phyloP scores from a whole-genome alignment of 2,329 filamentous ascomycete genomes.

The Penicillium palitans region DNA sequence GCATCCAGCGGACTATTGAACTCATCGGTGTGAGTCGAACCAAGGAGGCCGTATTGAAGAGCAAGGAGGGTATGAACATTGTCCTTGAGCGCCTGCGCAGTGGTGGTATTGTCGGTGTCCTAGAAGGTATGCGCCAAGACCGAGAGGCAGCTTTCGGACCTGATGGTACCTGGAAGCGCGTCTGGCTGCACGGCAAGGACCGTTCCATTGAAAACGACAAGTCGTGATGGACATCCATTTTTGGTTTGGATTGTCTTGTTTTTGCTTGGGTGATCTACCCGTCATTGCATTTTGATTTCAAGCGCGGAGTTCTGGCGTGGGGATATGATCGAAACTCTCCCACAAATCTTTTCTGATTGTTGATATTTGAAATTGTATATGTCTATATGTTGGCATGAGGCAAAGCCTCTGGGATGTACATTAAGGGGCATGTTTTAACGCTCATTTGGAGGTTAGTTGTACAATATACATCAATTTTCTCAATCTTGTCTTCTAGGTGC shows the following conservation, averaged over 20 bases:
- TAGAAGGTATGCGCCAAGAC: constrained; percentile 69
- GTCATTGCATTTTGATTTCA: constrained; percentile 18
- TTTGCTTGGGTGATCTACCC: background rate
- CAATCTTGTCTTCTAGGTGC: background rate
- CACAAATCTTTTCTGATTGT: constrained; percentile 10
- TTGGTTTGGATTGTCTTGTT: background rate
- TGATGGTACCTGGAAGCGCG: constrained; percentile 45
- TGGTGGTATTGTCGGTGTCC: constrained; percentile 67
- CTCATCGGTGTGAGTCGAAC: constrained; percentile 62
- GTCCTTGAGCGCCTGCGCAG: constrained; percentile 63
- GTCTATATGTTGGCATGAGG: constrained; percentile 17
- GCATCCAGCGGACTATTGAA: constrained; percentile 64
- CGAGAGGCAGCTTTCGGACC: constrained; percentile 46
- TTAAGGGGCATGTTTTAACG: constrained; percentile 9
- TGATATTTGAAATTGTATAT: constrained; percentile 16
- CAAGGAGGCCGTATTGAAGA: constrained; percentile 61
- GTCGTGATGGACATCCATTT: constrained; percentile 11
- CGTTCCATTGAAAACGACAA: constrained; percentile 32
- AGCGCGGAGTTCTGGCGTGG: constrained; percentile 29
- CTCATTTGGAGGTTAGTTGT: constrained; percentile 12
- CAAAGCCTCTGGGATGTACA: constrained; percentile 5
- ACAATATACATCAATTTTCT: constrained; percentile 21
- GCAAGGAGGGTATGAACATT: constrained; percentile 66
- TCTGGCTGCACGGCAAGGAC: constrained; percentile 41
- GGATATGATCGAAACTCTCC: constrained; percentile 25